These are phyloP conservation scores for Trametes hirsuta DNA, from an alignment of 1,284 basidiomycete genomes.

Conservation along the genomic window DNA sequence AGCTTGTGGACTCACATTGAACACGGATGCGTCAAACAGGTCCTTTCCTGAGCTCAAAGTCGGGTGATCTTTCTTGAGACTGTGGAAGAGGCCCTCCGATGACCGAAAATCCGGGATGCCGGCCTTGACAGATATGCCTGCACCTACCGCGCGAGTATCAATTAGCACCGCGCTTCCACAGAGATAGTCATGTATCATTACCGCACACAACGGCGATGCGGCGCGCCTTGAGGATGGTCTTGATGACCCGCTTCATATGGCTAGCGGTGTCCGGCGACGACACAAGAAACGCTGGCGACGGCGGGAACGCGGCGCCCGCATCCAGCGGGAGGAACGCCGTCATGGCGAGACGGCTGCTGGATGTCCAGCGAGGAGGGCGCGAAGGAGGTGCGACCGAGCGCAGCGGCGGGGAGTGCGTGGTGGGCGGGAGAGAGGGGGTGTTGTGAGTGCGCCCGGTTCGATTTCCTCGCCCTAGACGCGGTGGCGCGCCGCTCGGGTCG, in stretches of 20 bases:
- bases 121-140: conserved; percentile 89
- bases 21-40: conserved; percentile 89
- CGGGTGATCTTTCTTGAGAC: conserved; percentile 78
- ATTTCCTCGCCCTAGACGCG: conserved; percentile 20
- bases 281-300: conserved; percentile 41
- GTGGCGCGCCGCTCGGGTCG: conserved; percentile 26
- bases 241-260: conserved; percentile 56
- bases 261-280: conserved; percentile 39
- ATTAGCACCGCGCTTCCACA: conserved; percentile 18
- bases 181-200: conserved; percentile 42
- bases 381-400: conserved; percentile 2
- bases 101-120: conserved; percentile 95
- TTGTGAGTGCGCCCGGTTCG: conserved; percentile 16
- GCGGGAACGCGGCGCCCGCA: conserved; percentile 33
- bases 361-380: conserved; percentile 14
- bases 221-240: conserved; percentile 76
- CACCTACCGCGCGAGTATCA: conserved; percentile 57
- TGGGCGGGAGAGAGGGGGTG: conserved; percentile 13
- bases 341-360: conserved; percentile 26
- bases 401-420: conserved; percentile 14
- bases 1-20: conserved; percentile 64
- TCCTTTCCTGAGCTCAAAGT: conserved; percentile 82
- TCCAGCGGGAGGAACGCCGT: conserved; percentile 41
- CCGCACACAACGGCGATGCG: conserved; percentile 88
- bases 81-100: conserved; percentile 80